A percentile compares a stretch with the other conserved stretches of the same genome.
phyloP scores from a whole-genome alignment of 1,284 basidiomycete species.

The Golubevia sp. region DNA sequence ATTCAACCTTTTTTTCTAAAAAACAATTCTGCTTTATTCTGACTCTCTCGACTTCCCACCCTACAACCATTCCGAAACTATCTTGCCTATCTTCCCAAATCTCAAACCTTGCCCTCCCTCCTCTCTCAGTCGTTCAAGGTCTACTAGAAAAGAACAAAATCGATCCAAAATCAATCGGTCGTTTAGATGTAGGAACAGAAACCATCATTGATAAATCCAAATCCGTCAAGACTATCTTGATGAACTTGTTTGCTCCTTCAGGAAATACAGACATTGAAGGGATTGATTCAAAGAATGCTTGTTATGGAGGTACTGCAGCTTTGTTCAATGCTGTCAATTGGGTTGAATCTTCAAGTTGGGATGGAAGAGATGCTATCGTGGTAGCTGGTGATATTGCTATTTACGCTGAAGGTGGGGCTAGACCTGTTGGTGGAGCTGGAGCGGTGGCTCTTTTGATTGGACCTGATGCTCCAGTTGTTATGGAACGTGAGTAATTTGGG shows the following conservation, averaged over 20 bases:
- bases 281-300: slow-evolving; percentile 98
- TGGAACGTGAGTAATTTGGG: slow-evolving; percentile 80
- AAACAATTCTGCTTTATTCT: slow-evolving; percentile 1
- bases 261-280: slow-evolving; percentile 98
- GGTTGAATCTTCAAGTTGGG: slow-evolving; percentile 96
- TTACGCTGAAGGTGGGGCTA: slow-evolving; percentile 92
- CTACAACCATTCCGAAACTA: not conserved
- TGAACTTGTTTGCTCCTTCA: slow-evolving; percentile 90
- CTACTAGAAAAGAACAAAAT: slow-evolving; percentile 93
- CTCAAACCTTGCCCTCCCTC: not conserved
- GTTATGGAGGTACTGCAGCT: slow-evolving; percentile 97
- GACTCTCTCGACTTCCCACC: slow-evolving; percentile 5
- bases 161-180: slow-evolving; percentile 93
- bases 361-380: slow-evolving; percentile 95
- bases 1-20: slow-evolving; percentile 4
- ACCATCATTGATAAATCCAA: slow-evolving; percentile 99
- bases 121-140: slow-evolving; percentile 66
- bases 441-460: slow-evolving; percentile 93
- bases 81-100: not conserved
- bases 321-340: slow-evolving; percentile 93
- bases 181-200: slow-evolving; percentile 96
- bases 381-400: slow-evolving; percentile 97
- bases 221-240: slow-evolving; percentile 96
- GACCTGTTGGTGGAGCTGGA: slow-evolving; percentile 96
- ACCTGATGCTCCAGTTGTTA: slow-evolving; percentile 88